Base-by-base conservation (phyloP, 106 monocot species). In the Dendrobium catenatum region DNA sequence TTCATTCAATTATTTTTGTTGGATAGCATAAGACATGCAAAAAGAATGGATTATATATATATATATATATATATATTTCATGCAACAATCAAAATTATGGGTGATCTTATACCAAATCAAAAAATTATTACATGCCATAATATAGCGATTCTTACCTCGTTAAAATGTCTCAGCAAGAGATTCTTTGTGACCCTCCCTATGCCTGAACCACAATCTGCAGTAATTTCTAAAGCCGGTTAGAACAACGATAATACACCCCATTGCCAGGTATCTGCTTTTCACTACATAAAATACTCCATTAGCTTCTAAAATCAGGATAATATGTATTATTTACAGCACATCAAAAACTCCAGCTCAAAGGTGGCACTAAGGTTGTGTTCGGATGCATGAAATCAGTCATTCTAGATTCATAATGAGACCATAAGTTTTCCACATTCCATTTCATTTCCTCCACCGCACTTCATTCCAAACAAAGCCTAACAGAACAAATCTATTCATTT, bases 181-280 rank as follows among this genome's bases (percentile, higher is more conserved):
- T 95, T 93, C 86, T 99, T 95, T 18, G 99, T 95, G 68, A 99
- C 85, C 85, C 99, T 88, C 43, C 99, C 99, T 6, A 95, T 91
- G 75, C 99, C 99, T 54, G 99, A 91, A 80, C 99, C 99, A 83
- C 95, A 99, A 91, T 99, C 99, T 99, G 83, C 17, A 88, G 20
- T 24, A 51, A 82, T 84, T 77, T 31, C 31, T 24, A 79, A 44
- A 46, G 5, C 27, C 42, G 58, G 78, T 64, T 42, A 68, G 26
- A 68, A 72, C 41, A 40, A 54, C 15, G 24, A 40, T 37, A 59
- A 24, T 37, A 61, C 10, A 51, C 13, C 10, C 51, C 51, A 61
- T 1, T 61, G 6, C 22, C 61, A 61, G 20, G 5, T n/a, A 61
- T 61, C 19, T 61, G 10, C 61, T n/a, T 61, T 61, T 61, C 2